Conservation (phyloP, 2,329 filamentous ascomycete genomes). For the Aspergillus hortae region DNA sequence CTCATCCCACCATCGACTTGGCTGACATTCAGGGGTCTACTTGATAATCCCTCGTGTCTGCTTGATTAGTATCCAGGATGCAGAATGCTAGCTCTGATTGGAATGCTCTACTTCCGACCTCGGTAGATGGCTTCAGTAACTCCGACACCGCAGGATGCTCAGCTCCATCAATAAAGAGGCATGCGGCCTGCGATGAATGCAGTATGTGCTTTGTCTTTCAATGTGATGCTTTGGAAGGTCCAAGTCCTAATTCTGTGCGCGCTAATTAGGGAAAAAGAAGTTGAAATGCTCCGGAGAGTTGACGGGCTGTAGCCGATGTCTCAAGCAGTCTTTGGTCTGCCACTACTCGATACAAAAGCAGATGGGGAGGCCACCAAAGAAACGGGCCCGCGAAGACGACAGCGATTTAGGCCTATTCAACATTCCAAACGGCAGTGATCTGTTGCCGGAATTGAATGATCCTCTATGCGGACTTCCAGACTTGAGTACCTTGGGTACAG, state of each 20-base stretch:
- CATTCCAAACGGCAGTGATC: conserved; percentile 10
- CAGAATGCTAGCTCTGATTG: conserved; percentile 10
- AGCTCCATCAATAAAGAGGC: conserved; percentile 35
- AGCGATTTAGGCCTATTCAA: conserved; percentile 17
- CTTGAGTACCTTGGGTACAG: conserved; percentile 13
- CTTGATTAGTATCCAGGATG: conserved; percentile 6
- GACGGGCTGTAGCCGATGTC: conserved; percentile 41
- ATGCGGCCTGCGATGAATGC: conserved; percentile 49
- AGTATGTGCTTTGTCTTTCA: conserved; percentile 28
- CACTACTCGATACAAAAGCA: conserved; percentile 48
- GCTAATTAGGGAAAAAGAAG: conserved; percentile 41
- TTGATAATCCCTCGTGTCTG: neutral
- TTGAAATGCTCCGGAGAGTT: conserved; percentile 47
- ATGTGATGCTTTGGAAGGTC: conserved; percentile 2
- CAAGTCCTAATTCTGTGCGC: conserved; percentile 13
- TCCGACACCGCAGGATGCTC: conserved; percentile 6
- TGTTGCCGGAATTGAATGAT: conserved; percentile 22
- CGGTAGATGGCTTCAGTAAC: conserved; percentile 6
- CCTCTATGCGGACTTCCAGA: conserved; percentile 15
- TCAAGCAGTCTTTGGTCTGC: conserved; percentile 40
- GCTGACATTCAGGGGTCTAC: neutral
- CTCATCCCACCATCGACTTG: neutral
- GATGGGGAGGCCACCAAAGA: conserved; percentile 47
- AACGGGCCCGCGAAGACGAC: conserved; percentile 31
- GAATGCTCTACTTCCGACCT: conserved; percentile 5